Conservation (phyloP, 495 filamentous ascomycete genomes). For the Xylaria cubensis region DNA sequence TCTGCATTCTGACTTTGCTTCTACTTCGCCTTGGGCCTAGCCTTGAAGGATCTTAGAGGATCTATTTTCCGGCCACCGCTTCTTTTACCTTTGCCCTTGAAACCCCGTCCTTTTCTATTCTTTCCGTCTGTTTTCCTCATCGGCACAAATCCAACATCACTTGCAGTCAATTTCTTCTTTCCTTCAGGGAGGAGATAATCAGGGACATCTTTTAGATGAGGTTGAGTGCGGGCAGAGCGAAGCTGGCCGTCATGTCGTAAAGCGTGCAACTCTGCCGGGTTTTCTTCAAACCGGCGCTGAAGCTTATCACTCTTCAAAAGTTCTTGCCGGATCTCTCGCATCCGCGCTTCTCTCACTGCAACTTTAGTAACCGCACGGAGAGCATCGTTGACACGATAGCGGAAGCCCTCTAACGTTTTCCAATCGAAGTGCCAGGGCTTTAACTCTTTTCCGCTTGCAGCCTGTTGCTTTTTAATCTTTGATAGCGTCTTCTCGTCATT, state of each 20-base stretch:
- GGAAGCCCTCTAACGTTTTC: constrained; percentile 88
- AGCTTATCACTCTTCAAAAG: constrained; percentile 91
- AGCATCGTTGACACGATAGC: constrained; percentile 93
- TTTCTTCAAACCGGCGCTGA: constrained; percentile 96
- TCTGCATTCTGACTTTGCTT: constrained; percentile 17
- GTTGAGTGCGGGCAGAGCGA: constrained; percentile 76
- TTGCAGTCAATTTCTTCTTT: constrained; percentile 66
- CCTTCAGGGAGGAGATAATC: constrained; percentile 93
- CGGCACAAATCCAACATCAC: constrained; percentile 74
- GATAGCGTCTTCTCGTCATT: constrained; percentile 84
- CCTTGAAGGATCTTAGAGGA: constrained; percentile 90
- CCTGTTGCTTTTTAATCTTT: constrained; percentile 74
- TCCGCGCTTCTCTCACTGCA: constrained; percentile 87
- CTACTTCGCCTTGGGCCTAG: constrained; percentile 51
- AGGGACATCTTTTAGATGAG: constrained; percentile 93
- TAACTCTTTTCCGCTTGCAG: constrained; percentile 75
- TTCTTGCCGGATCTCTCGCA: constrained; percentile 85
- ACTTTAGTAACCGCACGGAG: constrained; percentile 50
- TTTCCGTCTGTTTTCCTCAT: constrained; percentile 70
- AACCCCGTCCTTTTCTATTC: constrained; percentile 73
- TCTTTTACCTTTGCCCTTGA: constrained; percentile 60
- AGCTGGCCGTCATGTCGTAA: constrained; percentile 91
- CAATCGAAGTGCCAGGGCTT: constrained; percentile 94
- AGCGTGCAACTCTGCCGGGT: constrained; percentile 84
- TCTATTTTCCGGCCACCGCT: constrained; percentile 65